Evolutionary conservation across 306 rosid species (phyloP).

Genomic region (Vicia faba): DNA sequence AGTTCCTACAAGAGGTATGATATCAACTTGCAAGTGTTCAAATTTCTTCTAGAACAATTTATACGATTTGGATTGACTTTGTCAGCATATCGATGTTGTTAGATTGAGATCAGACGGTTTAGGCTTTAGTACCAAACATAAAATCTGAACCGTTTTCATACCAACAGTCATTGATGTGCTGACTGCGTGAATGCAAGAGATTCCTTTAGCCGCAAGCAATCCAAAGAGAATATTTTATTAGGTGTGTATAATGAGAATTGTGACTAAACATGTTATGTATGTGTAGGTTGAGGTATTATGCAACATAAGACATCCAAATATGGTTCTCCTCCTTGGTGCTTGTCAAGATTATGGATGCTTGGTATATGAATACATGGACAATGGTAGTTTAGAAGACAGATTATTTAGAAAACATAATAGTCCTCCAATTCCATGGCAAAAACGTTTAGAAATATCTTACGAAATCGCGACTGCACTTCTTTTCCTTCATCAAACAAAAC

Average conservation of each 20-base stretch:
- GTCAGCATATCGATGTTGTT: not conserved
- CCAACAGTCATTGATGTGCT: not conserved
- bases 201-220: not conserved
- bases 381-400: slow-evolving; percentile 63
- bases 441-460: slow-evolving; percentile 72
- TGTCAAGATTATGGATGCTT: slow-evolving; percentile 62
- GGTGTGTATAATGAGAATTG: slow-evolving; percentile 11
- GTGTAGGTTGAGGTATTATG: slow-evolving; percentile 54
- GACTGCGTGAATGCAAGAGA: not conserved
- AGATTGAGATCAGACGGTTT: not conserved
- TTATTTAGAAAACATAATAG: slow-evolving; percentile 37
- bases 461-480: slow-evolving; percentile 84
- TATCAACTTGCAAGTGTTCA: slow-evolving; percentile 10
- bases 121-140: not conserved
- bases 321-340: slow-evolving; percentile 67
- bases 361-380: slow-evolving; percentile 60
- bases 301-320: slow-evolving; percentile 59
- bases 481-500: slow-evolving; percentile 93
- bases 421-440: slow-evolving; percentile 56
- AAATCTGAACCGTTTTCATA: not conserved
- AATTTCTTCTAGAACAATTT: not conserved
- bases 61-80: not conserved
- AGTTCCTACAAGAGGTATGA: slow-evolving; percentile 52
- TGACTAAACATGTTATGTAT: not conserved
- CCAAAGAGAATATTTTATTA: not conserved